Conservation (phyloP, 2,329 filamentous ascomycete species). For the Aspergillus sp. region DNA sequence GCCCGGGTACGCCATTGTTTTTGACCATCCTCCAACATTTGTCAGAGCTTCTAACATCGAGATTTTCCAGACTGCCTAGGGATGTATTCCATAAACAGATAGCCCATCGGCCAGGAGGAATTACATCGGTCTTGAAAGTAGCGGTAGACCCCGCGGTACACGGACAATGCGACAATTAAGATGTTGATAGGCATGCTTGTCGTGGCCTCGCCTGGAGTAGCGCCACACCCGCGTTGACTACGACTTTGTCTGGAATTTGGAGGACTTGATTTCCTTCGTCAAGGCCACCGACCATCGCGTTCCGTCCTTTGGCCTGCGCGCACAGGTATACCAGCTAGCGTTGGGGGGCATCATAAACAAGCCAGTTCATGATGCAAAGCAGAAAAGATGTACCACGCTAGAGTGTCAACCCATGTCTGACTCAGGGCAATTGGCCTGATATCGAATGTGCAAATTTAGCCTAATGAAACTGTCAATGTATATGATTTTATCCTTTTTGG, state of each 20-base stretch:
- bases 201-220: constrained; percentile 12
- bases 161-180: constrained; percentile 12
- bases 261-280: constrained; percentile 7
- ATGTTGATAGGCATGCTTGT: constrained; percentile 13
- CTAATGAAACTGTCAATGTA: no score
- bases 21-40: constrained; percentile 8
- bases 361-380: neutral
- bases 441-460: no score
- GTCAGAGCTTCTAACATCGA: constrained; percentile 10
- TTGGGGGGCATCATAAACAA: neutral
- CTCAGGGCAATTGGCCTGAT: no score
- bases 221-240: constrained; percentile 10
- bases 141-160: constrained; percentile 13
- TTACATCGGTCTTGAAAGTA: constrained; percentile 9
- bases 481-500: no score
- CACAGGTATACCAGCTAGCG: constrained; percentile 3
- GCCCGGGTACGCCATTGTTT: constrained; percentile 6
- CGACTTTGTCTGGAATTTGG: constrained; percentile 8
- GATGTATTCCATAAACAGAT: constrained; percentile 20
- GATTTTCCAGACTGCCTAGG: constrained; percentile 9
- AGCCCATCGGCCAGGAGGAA: constrained; percentile 6
- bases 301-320: constrained; percentile 3
- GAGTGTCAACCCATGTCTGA: no score
- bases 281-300: constrained; percentile 1
- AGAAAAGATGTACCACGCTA: no score